These are phyloP conservation scores for Colletotrichum musicola DNA, from an alignment of 2,329 filamentous ascomycete genomes.

Conservation along the genomic window DNA sequence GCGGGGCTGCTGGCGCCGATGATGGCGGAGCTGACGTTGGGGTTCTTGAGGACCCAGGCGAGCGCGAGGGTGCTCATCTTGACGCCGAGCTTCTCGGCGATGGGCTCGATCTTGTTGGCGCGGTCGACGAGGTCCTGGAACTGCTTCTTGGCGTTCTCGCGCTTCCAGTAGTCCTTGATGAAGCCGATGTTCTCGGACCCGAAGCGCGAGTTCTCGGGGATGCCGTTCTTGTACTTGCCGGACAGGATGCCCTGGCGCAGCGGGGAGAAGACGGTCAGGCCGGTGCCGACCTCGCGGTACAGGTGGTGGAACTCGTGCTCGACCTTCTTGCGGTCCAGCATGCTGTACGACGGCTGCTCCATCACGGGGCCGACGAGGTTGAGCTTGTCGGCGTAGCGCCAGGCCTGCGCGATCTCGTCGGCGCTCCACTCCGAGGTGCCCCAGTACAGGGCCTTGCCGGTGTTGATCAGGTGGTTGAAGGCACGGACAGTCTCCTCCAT, in stretches of 20 bases:
- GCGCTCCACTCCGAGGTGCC: conserved; percentile 77
- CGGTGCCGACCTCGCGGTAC: conserved; percentile 70
- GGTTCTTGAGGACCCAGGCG: conserved; percentile 73
- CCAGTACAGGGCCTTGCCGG: conserved; percentile 78
- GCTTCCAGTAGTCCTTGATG: conserved; percentile 65
- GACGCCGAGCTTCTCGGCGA: conserved; percentile 74
- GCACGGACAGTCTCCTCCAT: conserved; percentile 79
- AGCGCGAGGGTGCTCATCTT: conserved; percentile 68
- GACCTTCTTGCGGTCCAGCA: conserved; percentile 72
- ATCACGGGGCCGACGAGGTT: conserved; percentile 73
- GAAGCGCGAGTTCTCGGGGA: conserved; percentile 71
- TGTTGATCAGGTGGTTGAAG: conserved; percentile 78
- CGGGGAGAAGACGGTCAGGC: conserved; percentile 74
- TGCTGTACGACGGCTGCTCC: conserved; percentile 77
- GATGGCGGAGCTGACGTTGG: conserved; percentile 72
- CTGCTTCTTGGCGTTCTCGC: conserved; percentile 59
- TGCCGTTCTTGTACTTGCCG: conserved; percentile 76
- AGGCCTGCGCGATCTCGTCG: conserved; percentile 74
- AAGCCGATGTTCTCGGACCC: conserved; percentile 68
- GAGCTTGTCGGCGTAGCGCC: conserved; percentile 70
- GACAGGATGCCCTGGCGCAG: conserved; percentile 70
- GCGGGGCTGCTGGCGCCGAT: conserved; percentile 69
- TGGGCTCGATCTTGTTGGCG: conserved; percentile 69
- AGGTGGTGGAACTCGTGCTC: conserved; percentile 72
- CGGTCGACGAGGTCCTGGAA: conserved; percentile 70